These are phyloP conservation scores for Clonostachys byssicola DNA, from an alignment of 2,329 filamentous ascomycete genomes.

Conservation along the genomic window DNA sequence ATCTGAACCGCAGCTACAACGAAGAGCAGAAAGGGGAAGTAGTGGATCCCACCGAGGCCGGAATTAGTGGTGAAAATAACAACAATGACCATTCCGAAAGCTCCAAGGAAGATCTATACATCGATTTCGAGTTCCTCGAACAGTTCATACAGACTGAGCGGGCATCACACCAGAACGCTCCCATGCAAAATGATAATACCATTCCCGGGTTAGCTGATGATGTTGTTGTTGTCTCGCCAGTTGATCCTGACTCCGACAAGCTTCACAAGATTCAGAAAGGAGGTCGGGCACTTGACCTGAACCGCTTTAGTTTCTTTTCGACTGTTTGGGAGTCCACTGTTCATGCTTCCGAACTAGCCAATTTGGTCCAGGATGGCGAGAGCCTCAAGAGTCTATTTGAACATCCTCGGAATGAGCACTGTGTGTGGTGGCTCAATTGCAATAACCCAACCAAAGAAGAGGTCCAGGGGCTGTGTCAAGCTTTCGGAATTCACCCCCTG, in stretches of 20 bases:
- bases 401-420: conserved; percentile 62
- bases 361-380: conserved; percentile 84
- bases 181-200: conserved; percentile 9
- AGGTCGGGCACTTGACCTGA: conserved; percentile 59
- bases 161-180: conserved; percentile 33
- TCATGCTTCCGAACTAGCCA: conserved; percentile 83
- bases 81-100: no score
- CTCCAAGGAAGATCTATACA: conserved; percentile 68
- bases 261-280: conserved; percentile 34
- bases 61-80: no score
- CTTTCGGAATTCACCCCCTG: conserved; percentile 91
- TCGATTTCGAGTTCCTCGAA: conserved; percentile 91
- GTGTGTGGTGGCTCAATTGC: conserved; percentile 99
- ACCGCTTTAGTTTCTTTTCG: conserved; percentile 95
- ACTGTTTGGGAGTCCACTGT: conserved; percentile 92
- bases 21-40: conserved; percentile 30
- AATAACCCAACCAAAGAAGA: conserved; percentile 88
- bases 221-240: no score
- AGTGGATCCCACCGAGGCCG: no score
- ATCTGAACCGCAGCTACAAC: conserved; percentile 83
- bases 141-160: conserved; percentile 72
- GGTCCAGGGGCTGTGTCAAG: conserved; percentile 81
- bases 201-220: no score
- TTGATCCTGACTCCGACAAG: conserved; percentile 4
- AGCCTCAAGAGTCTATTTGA: conserved; percentile 83